These are phyloP conservation scores for Ophioceras dolichostomum DNA, from an alignment of 2,329 filamentous ascomycete genomes.

Conservation along the genomic window DNA sequence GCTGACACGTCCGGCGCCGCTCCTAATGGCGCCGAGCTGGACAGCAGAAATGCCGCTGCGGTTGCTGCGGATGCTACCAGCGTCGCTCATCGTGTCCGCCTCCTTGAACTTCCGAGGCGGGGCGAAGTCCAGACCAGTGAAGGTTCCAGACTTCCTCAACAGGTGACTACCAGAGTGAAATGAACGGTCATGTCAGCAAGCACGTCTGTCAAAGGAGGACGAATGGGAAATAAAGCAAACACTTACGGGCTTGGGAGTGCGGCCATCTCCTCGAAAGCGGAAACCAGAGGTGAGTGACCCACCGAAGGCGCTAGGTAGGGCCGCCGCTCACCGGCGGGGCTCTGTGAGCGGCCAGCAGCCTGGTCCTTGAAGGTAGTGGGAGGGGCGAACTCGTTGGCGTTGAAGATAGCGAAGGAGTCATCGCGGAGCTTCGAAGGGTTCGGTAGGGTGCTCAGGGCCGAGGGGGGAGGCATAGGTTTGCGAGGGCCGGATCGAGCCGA, in stretches of 20 bases:
- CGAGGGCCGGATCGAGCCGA: slow-evolving; percentile 31
- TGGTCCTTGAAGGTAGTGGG: slow-evolving; percentile 55
- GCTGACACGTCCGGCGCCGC: slow-evolving; percentile 76
- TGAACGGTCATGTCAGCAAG: slow-evolving; percentile 13
- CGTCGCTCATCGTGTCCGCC: slow-evolving; percentile 46
- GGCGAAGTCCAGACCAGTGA: slow-evolving; percentile 71
- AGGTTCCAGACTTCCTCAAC: slow-evolving; percentile 66
- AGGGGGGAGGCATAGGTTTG: slow-evolving; percentile 55
- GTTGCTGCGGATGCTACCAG: slow-evolving; percentile 60
- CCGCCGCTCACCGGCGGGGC: slow-evolving; percentile 46
- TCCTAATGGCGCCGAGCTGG: slow-evolving; percentile 61
- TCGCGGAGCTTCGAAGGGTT: slow-evolving; percentile 78
- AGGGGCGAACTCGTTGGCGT: slow-evolving; percentile 76
- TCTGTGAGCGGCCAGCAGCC: slow-evolving; percentile 55
- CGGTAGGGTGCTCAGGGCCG: slow-evolving; percentile 62
- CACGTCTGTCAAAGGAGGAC: neutral
- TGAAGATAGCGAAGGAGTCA: slow-evolving; percentile 58
- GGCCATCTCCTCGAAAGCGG: slow-evolving; percentile 76
- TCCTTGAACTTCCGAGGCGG: slow-evolving; percentile 65
- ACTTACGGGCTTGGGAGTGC: slow-evolving; percentile 86
- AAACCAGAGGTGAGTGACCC: slow-evolving; percentile 65
- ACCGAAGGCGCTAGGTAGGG: slow-evolving; percentile 67
- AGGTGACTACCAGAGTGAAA: no score
- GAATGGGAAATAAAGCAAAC: no score
- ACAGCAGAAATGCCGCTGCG: slow-evolving; percentile 63